Conservation (phyloP, 2,329 filamentous ascomycete genomes). For the Immersiporthe knoxdaviesiana region DNA sequence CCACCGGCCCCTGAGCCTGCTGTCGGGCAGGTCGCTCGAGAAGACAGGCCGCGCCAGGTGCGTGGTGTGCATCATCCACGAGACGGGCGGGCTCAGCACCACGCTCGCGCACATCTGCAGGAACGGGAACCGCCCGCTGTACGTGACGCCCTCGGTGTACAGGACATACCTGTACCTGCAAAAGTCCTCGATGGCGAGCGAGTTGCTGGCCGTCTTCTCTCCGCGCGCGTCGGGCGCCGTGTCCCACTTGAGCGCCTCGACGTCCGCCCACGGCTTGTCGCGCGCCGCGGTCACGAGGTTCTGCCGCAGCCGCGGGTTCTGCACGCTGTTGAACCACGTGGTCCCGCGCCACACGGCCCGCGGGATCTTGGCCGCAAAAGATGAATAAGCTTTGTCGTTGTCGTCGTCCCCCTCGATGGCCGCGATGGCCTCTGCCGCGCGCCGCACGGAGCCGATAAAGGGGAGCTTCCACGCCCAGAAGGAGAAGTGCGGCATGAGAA, state of each 20-base stretch:
- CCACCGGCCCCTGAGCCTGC: slow-evolving; percentile 24
- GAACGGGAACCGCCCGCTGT: slow-evolving; percentile 55
- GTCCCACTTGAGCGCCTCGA: slow-evolving; percentile 46
- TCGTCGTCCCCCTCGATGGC: slow-evolving; percentile 39
- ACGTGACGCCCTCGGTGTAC: slow-evolving; percentile 58
- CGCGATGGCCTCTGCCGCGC: slow-evolving; percentile 44
- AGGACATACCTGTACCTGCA: slow-evolving; percentile 56
- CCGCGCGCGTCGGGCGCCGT: slow-evolving; percentile 29
- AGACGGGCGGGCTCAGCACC: slow-evolving; percentile 50
- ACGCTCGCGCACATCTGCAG: slow-evolving; percentile 55
- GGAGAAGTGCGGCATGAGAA: slow-evolving; percentile 59
- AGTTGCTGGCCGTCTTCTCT: slow-evolving; percentile 45
- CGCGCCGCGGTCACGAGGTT: slow-evolving; percentile 43
- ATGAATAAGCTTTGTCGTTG: too few species aligned
- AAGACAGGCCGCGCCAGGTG: slow-evolving; percentile 52
- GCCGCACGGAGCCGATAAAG: slow-evolving; percentile 50
- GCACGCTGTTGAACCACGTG: slow-evolving; percentile 51
- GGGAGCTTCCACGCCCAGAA: slow-evolving; percentile 58
- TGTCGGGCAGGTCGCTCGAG: slow-evolving; percentile 36
- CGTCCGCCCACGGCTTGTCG: slow-evolving; percentile 51
- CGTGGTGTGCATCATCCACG: slow-evolving; percentile 54
- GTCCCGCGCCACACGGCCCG: slow-evolving; percentile 57
- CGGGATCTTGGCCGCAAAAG: slow-evolving; percentile 42
- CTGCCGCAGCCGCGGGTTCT: slow-evolving; percentile 45
- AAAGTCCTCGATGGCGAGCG: slow-evolving; percentile 53